Conservation (phyloP, 768 basidiomycete genomes). For the Kwoniella europaea region DNA sequence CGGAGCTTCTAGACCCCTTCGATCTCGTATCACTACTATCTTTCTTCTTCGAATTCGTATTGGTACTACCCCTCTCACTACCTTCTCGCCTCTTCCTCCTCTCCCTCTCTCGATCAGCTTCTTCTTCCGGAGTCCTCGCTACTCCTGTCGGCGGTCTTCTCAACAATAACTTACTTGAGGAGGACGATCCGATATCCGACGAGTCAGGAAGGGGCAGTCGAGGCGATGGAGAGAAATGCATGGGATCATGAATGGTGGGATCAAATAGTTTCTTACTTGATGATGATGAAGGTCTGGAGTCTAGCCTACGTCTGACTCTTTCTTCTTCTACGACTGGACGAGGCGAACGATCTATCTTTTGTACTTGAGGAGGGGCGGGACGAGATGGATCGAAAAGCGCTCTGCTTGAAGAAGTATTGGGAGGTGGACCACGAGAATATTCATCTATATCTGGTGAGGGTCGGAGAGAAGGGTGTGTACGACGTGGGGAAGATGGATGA, state of each 20-base stretch:
- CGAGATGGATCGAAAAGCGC: slow-evolving; percentile 67
- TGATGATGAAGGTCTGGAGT: slow-evolving; percentile 9
- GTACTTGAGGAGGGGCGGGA: slow-evolving; percentile 2
- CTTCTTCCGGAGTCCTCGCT: slow-evolving; percentile 43
- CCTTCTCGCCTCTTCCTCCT: slow-evolving; percentile 56
- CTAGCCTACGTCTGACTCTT: slow-evolving; percentile 6
- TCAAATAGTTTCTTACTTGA: slow-evolving; percentile 62
- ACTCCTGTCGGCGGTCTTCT: slow-evolving; percentile 20
- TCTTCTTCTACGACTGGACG: slow-evolving; percentile 12
- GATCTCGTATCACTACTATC: slow-evolving; percentile 41
- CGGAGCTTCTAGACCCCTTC: slow-evolving; percentile 52
- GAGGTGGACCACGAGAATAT: slow-evolving; percentile 18
- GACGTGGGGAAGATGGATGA: slow-evolving; percentile 17
- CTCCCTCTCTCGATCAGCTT: slow-evolving; percentile 56
- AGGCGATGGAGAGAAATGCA: slow-evolving; percentile 67
- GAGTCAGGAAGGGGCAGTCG: slow-evolving; percentile 15
- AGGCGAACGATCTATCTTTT: slow-evolving; percentile 12
- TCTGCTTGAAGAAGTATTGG: slow-evolving; percentile 38
- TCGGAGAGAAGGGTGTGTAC: slow-evolving; percentile 5
- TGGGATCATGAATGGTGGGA: slow-evolving; percentile 86
- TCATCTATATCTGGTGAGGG: slow-evolving; percentile 23
- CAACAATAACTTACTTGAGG: slow-evolving; percentile 18
- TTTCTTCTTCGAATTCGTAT: slow-evolving; percentile 32
- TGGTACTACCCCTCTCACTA: slow-evolving; percentile 51
- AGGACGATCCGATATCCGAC: slow-evolving; percentile 7